Conservation (phyloP, 1,139 yeast species). For the Diutina scorzettiae region DNA sequence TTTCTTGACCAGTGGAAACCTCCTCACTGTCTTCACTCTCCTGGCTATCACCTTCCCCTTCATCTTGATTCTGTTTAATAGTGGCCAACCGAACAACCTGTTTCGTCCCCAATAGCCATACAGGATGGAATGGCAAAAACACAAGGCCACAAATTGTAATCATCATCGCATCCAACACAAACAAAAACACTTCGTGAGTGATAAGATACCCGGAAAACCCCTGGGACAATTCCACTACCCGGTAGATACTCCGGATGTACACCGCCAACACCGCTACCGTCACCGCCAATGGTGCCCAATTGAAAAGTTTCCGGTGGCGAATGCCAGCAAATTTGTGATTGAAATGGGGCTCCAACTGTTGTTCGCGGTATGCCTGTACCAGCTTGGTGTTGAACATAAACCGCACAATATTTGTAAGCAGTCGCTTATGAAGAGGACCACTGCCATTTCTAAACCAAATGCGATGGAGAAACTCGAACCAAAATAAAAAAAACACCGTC, state of each 20-base stretch:
- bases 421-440: conserved; percentile 16
- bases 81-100: conserved; percentile 24
- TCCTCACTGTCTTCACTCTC: too few species aligned
- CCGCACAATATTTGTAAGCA: conserved; percentile 18
- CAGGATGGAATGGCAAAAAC: conserved; percentile 54
- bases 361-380: conserved; percentile 14
- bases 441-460: conserved; percentile 24
- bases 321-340: conserved; percentile 25
- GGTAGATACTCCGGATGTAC: conserved; percentile 64
- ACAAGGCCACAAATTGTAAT: conserved; percentile 33
- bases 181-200: conserved; percentile 56
- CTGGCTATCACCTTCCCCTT: too few species aligned
- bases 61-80: conserved; percentile 23
- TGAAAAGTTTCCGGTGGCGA: conserved; percentile 29
- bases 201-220: conserved; percentile 72
- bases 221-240: conserved; percentile 66
- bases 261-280: conserved; percentile 45
- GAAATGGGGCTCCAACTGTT: conserved; percentile 21
- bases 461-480: conserved; percentile 39
- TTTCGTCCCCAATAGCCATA: conserved; percentile 36
- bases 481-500: conserved; percentile 47
- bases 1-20: too few species aligned
- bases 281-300: conserved; percentile 39
- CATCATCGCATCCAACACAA: conserved; percentile 72
- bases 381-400: conserved; percentile 19